phyloP scores from a whole-genome alignment of 2,329 filamentous ascomycete genomes.

The Chaetomiaceae sp. region DNA sequence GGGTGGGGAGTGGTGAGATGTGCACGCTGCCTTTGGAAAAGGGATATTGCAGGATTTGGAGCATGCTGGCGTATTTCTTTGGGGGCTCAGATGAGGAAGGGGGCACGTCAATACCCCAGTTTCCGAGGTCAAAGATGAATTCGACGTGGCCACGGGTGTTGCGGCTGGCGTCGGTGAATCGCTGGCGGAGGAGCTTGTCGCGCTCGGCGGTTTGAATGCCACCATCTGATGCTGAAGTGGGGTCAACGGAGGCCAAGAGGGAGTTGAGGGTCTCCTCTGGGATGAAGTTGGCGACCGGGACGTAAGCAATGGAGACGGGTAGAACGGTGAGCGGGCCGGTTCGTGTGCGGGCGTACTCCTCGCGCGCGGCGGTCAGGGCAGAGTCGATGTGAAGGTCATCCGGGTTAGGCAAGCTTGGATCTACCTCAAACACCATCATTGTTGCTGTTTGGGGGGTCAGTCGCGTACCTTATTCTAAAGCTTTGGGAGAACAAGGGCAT shows the following conservation, averaged over 20 bases:
- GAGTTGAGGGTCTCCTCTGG: conserved; percentile 15
- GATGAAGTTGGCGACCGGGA: conserved; percentile 36
- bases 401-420: conserved; percentile 36
- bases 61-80: conserved; percentile 44
- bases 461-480: too few relatives aligned
- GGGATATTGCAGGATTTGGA: conserved; percentile 49
- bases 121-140: conserved; percentile 45
- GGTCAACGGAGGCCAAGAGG: not conserved
- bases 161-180: conserved; percentile 25
- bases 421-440: conserved; percentile 42
- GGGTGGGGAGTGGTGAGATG: conserved; percentile 27
- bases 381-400: conserved; percentile 36
- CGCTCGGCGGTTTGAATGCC: too few relatives aligned
- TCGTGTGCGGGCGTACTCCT: conserved; percentile 27
- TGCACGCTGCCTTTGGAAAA: conserved; percentile 46
- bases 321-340: conserved; percentile 37
- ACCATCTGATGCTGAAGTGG: too few relatives aligned
- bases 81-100: conserved; percentile 28
- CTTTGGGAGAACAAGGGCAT: conserved; percentile 24
- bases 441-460: conserved; percentile 22
- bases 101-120: conserved; percentile 37
- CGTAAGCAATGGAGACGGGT: conserved; percentile 39
- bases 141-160: conserved; percentile 41
- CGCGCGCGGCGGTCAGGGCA: conserved; percentile 29
- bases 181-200: conserved; percentile 29